A percentile compares a stretch with the other conserved stretches of the same genome.
Evolutionary conservation across 2,329 filamentous ascomycete genomes (phyloP).

Genomic region (Coccinonectria pachysandricola): DNA sequence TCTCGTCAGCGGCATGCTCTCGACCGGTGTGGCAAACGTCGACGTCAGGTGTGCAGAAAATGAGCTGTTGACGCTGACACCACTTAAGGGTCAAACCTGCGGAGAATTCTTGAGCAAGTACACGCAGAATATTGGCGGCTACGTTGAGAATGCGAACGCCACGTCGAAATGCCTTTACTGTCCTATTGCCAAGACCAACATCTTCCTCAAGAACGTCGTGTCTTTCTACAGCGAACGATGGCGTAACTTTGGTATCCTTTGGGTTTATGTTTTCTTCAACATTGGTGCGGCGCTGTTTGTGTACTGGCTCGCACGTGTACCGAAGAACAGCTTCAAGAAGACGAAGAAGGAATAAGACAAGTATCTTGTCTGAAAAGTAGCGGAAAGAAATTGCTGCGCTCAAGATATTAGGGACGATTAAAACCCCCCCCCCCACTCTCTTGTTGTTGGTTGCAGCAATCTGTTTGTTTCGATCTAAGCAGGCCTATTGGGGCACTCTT

Average conservation of each 20-base stretch:
- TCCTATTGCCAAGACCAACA: slow-evolving; percentile 39
- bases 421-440: no score
- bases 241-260: slow-evolving; percentile 59
- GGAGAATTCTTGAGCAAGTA: slow-evolving; percentile 45
- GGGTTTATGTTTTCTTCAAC: slow-evolving; percentile 50
- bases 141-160: slow-evolving; percentile 38
- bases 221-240: slow-evolving; percentile 50
- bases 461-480: no score
- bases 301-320: slow-evolving; percentile 45
- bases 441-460: no score
- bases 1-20: slow-evolving; percentile 62
- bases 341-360: slow-evolving; percentile 23
- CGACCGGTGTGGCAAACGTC: slow-evolving; percentile 59
- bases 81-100: slow-evolving; percentile 49
- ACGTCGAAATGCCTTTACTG: slow-evolving; percentile 49
- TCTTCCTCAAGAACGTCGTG: slow-evolving; percentile 37
- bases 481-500: no score
- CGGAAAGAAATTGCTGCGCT: no score
- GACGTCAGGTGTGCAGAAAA: slow-evolving; percentile 55
- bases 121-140: slow-evolving; percentile 39
- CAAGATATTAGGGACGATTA: no score
- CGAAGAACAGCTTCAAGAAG: slow-evolving; percentile 26
- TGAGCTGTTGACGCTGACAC: slow-evolving; percentile 58
- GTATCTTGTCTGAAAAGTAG: neutral
- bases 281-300: slow-evolving; percentile 41